Evolutionary conservation across 495 filamentous ascomycete genomes (phyloP).

Genomic region (Aspergillus avenaceus): DNA sequence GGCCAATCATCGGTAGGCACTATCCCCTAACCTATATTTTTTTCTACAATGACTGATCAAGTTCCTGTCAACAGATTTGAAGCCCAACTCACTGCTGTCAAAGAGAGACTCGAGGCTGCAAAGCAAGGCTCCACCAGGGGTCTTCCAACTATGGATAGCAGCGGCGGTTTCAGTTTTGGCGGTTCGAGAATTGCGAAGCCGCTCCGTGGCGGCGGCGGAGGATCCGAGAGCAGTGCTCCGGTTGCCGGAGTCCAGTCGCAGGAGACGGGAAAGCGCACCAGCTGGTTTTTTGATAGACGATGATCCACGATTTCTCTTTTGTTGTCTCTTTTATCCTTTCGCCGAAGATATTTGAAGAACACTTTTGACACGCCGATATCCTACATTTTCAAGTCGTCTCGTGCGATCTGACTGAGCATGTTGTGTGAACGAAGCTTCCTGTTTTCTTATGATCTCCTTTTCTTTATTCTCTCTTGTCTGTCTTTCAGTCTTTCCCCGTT

Average conservation of each 20-base stretch:
- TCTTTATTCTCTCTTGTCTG: conserved; percentile 2
- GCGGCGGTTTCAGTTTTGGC: conserved; percentile 69
- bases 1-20: conserved; percentile 88
- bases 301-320: conserved; percentile 31
- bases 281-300: conserved; percentile 51
- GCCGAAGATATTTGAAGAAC: conserved; percentile 14
- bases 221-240: conserved; percentile 30
- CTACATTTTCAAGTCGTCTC: background rate
- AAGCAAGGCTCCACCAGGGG: conserved; percentile 85
- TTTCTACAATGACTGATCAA: background rate
- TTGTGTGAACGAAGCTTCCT: conserved; percentile 2
- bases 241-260: conserved; percentile 43
- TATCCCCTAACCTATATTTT: background rate
- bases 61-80: conserved; percentile 67
- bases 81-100: conserved; percentile 91
- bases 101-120: conserved; percentile 93
- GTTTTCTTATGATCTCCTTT: conserved; percentile 4
- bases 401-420: conserved; percentile 3
- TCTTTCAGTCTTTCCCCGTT: background rate
- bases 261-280: conserved; percentile 44
- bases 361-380: conserved; percentile 6
- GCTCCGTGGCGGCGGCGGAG: conserved; percentile 80
- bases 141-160: conserved; percentile 58
- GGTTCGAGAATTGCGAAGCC: conserved; percentile 92
- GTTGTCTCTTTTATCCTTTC: conserved; percentile 22